These are phyloP conservation scores for Ilyonectria mors-panacis DNA, from an alignment of 2,329 filamentous ascomycete genomes.

Conservation along the genomic window DNA sequence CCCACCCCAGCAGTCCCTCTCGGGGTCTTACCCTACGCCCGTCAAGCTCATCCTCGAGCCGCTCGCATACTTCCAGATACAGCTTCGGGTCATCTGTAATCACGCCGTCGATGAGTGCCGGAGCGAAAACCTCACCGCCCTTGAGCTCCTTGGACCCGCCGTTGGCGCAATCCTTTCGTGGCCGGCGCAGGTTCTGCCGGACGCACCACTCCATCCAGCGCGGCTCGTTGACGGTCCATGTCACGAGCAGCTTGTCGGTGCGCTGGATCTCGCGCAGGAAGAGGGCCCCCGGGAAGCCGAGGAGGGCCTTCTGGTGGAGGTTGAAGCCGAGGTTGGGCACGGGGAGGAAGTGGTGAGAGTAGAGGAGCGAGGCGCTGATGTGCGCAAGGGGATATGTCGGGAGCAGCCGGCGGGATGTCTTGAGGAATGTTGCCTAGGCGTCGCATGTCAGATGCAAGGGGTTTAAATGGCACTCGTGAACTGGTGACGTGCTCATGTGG, in stretches of 20 bases:
- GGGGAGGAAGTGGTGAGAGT: slow-evolving; percentile 79
- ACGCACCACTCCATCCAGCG: slow-evolving; percentile 88
- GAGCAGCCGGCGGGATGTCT: slow-evolving; percentile 72
- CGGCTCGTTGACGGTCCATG: slow-evolving; percentile 90
- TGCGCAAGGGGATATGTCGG: slow-evolving; percentile 76
- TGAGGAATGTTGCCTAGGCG: slow-evolving; percentile 75
- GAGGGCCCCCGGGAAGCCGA: slow-evolving; percentile 74
- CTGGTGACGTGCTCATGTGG: not conserved
- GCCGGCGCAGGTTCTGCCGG: slow-evolving; percentile 51
- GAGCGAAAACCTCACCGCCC: not conserved
- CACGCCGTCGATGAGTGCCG: slow-evolving; percentile 77
- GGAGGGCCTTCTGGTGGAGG: slow-evolving; percentile 77
- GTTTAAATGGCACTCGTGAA: not conserved
- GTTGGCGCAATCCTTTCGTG: slow-evolving; percentile 46
- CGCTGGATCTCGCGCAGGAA: slow-evolving; percentile 75
- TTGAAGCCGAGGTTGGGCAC: slow-evolving; percentile 82
- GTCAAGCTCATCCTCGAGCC: slow-evolving; percentile 54
- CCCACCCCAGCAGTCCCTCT: slow-evolving; percentile 31
- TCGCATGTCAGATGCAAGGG: not conserved
- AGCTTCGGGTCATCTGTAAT: slow-evolving; percentile 86
- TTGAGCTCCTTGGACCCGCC: not conserved
- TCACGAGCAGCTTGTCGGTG: slow-evolving; percentile 72
- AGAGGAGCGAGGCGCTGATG: slow-evolving; percentile 76
- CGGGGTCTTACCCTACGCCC: slow-evolving; percentile 35
- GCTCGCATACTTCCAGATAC: slow-evolving; percentile 73